Percentiles rank a stretch among this genome's conserved stretches.
Evolutionary conservation across 768 basidiomycete species (phyloP).

Genomic region (Multifurca ochricompacta): DNA sequence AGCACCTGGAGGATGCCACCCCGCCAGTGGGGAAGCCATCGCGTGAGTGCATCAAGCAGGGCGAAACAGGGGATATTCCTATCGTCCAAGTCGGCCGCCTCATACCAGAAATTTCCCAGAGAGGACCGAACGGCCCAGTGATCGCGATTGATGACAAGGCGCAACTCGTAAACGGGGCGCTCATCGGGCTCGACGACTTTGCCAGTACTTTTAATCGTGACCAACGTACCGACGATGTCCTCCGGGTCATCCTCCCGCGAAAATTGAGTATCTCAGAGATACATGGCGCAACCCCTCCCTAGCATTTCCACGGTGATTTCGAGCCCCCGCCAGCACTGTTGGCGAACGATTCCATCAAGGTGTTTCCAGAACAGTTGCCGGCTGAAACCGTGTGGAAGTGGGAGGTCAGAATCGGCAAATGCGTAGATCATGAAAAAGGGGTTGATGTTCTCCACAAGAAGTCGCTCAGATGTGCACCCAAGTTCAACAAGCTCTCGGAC

Average conservation of each 20-base stretch:
- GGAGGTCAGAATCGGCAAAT: not conserved
- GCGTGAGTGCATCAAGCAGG: constrained; percentile 4
- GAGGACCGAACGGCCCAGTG: not conserved
- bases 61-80: not conserved
- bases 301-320: no score
- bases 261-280: not conserved
- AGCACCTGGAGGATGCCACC: not conserved
- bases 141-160: not conserved
- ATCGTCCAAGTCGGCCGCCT: not conserved
- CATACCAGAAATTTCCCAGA: not conserved
- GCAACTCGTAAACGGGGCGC: not conserved
- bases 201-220: not conserved
- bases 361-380: constrained; percentile 6
- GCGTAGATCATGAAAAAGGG: constrained; percentile 12
- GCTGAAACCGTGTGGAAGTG: not conserved
- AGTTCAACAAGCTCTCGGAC: not conserved
- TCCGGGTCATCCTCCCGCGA: not conserved
- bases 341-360: not conserved
- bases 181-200: not conserved
- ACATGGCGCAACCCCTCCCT: not conserved
- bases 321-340: not conserved
- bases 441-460: not conserved
- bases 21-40: constrained; percentile 4
- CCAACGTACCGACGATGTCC: not conserved
- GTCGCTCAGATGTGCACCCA: not conserved